Base-by-base conservation (phyloP, 768 basidiomycete genomes). In the Ephemerocybe angulata region DNA sequence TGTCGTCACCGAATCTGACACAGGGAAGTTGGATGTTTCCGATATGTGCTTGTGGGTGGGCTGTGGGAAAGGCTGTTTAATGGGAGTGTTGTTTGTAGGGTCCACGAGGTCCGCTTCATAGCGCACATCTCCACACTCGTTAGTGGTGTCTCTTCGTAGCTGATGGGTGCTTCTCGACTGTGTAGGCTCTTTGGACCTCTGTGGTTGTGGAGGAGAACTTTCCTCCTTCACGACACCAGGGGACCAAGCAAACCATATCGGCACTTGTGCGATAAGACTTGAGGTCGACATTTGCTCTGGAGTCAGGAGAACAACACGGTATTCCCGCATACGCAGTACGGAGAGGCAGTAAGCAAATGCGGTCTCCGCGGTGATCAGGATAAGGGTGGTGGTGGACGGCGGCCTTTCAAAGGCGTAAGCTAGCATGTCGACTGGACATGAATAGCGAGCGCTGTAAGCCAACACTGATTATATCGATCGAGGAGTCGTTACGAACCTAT, bases 221-320 rank as follows among this genome's bases (percentile, higher is more conserved):
- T n/a, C n/a, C n/a, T n/a, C n/a, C n/a, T n/a, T n/a, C n/a, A n/a
- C n/a, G n/a, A n/a, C n/a, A n/a, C n/a, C n/a, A n/a, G n/a, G n/a
- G n/a, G n/a, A n/a, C 70, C 67, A 86, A 53, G 82, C 79, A 27
- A 84, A 61, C 31, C 76, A 73, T 4, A 73, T 63, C 0, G 82
- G 79, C 0, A 83, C 84, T 52, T 85, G 84, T 30, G 72, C 70
- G 53, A 74, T 79, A 31, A 87, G 68, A 57, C 74, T 79, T n/a
- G 66, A 61, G 33, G 80, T 41, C 38, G 7, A 7, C 74, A 1
- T 70, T 61, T 76, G 75, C 40, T 41, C 38, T 22, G 71, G 74
- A 13, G 73, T 72, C 19, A 75, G 58, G 17, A 78, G 54, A 2
- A 77, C 67, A 10, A 76, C 64, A 15, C 60, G 67, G 52, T 76